Evolutionary conservation across 176 grass and related monocot genomes (phyloP), one percentile per base, ranked within the genome.

Genomic region (barley (Hordeum vulgare)): DNA sequence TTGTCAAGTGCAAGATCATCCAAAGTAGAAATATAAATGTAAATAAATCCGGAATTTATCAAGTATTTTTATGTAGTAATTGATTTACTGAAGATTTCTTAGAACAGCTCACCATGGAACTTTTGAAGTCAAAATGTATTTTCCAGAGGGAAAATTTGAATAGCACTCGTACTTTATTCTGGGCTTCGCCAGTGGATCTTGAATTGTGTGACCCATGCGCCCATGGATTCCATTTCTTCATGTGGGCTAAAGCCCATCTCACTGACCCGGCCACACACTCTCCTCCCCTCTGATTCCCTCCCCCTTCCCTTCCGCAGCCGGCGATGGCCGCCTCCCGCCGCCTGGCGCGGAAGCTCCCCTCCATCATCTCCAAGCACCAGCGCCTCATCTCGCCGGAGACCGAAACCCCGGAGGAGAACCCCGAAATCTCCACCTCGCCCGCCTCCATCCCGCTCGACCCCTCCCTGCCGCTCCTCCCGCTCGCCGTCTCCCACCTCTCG

Each of bases 291-390:
- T 53, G 49, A 53, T 20, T 53, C 17, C 13, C 12, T 57, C 5
- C 18, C 25, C 11, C 31, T 37, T 61, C 72, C 31, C 40, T 36
- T 37, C 58, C 65, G 37, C 36, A 1, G 51, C 69, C 68, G 70
- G 70, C 70, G 58, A 90, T 90, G 84, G 67, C 80, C 68, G 76
- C 93, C 68, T 84, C 93, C 26, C 90, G 88, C 77, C 84, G 90
- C 47, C 85, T 95, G 8, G 71, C 79, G 44, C 86, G 91, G 78
- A 86, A 82, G 65, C 90, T 96, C 29, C 88, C 93, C 9, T 69
- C 85, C 34, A 77, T 95, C 23, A 92, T 95, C 36, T 92, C 90
- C 56, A 90, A 82, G 79, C 90, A 90, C 80, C 86, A 89, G n/a
- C 88, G 86, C 66, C 87, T 95, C 62, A 47, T 92, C 65, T 68